phyloP scores from a whole-genome alignment of 2,329 filamentous ascomycete species.

The Aspergillus cejpii region DNA sequence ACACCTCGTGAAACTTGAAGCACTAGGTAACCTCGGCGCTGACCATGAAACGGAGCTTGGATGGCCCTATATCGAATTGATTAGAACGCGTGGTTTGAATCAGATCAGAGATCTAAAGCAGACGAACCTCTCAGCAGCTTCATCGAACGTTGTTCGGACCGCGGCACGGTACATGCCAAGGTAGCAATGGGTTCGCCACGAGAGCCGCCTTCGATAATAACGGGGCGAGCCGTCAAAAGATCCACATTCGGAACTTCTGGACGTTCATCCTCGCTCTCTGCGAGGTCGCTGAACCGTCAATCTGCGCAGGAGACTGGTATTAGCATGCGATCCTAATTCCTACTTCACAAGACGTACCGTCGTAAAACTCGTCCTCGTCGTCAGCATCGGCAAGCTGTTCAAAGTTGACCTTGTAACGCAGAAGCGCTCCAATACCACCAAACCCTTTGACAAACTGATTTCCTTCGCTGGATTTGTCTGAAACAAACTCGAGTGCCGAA shows the following conservation, averaged over 20 bases:
- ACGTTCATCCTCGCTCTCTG: slow-evolving; percentile 75
- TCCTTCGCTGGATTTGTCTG: slow-evolving; percentile 92
- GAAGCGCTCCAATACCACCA: slow-evolving; percentile 92
- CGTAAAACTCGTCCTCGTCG: slow-evolving; percentile 91
- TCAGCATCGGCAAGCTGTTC: slow-evolving; percentile 91
- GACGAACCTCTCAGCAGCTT: slow-evolving; percentile 37
- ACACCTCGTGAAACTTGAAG: slow-evolving; percentile 23
- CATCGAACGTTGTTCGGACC: slow-evolving; percentile 29
- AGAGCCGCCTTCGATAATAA: slow-evolving; percentile 32
- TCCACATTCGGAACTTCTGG: slow-evolving; percentile 50
- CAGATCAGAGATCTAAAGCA: background rate
- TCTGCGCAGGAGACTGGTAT: slow-evolving; percentile 43
- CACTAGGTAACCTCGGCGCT: slow-evolving; percentile 24
- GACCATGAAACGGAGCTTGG: slow-evolving; percentile 38
- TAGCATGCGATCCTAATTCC: slow-evolving; percentile 1
- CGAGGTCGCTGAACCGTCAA: slow-evolving; percentile 89
- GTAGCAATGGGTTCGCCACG: slow-evolving; percentile 29
- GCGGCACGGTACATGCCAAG: slow-evolving; percentile 26
- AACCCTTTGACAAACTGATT: slow-evolving; percentile 99
- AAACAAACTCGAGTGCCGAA: slow-evolving; percentile 92
- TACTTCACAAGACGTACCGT: slow-evolving; percentile 43
- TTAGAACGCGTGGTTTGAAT: background rate
- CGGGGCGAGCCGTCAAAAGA: slow-evolving; percentile 51
- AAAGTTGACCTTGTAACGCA: slow-evolving; percentile 99
- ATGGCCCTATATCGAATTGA: slow-evolving; percentile 31